Base-by-base conservation (phyloP, 495 filamentous ascomycete species). In the Pseudevernia furfuracea region DNA sequence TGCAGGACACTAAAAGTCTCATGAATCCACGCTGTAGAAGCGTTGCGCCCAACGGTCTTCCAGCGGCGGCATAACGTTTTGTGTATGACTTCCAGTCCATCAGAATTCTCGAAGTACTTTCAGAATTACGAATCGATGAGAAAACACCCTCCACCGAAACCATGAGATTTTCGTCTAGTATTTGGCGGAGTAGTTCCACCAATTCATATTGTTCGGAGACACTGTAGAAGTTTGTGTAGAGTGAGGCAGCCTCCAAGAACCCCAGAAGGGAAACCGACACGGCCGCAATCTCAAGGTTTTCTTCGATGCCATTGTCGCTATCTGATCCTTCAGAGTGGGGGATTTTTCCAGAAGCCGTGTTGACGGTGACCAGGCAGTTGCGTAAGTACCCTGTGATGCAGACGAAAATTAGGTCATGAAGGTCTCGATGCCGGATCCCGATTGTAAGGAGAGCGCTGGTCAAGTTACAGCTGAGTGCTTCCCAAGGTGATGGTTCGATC, bases 31-130 rank as follows among this genome's bases (percentile, higher is more conserved):
- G 85, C 71, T 92, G 91, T 21, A 98, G 74, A 11, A 97, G 77
- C 89, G 96, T 92, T n/a, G 91, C 91, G 7, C 94, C 92, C 38
- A 97, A 74, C 3, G 94, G 92, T 21, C 89, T 84, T 17, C 88
- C 89, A 62, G 83, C 79, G 12, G 83, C 81, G 34, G 91, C 85
- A 73, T 98, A 97, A 55, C 89, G 87, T n/a, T 86, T 85, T 23
- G 87, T 77, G 74, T 87, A 92, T 65, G 84, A 82, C 71, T 86
- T 93, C 94, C 94, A 98, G 59, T 92, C 86, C 61, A 77, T 75
- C 48, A 89, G 78, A 1, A 78, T 76, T 67, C 81, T 82, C 23
- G 78, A 77, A 14, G 72, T 43, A 38, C 67, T 67, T 36, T 73
- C 74, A n/a, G 80, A 75, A 69, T 84, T 85, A 14, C 94, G 88